Conservation (phyloP, 306 rosid genomes). For the Prunus fruticosa region DNA sequence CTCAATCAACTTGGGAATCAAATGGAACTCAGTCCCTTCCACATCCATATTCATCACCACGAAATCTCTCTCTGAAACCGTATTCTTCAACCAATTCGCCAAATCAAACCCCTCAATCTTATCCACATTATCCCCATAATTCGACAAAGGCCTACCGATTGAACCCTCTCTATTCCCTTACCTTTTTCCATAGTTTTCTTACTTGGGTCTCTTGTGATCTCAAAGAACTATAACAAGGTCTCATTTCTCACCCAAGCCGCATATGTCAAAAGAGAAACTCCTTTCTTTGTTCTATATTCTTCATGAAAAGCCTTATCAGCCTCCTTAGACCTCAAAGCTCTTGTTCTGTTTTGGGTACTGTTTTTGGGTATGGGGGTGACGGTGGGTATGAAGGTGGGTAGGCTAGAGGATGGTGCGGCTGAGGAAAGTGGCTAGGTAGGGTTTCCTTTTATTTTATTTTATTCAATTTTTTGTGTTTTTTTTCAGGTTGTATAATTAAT, state of each 20-base stretch:
- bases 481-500: too few relatives aligned
- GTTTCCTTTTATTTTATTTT: too few relatives aligned
- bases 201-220: conserved; percentile 47
- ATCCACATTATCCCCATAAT: conserved; percentile 46
- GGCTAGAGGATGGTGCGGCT: too few relatives aligned
- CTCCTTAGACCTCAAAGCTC: conserved; percentile 51
- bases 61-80: conserved; percentile 37
- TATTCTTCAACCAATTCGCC: conserved; percentile 45
- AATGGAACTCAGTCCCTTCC: conserved; percentile 62
- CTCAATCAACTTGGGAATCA: conserved; percentile 58
- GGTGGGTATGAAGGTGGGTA: too few relatives aligned
- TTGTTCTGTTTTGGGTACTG: conserved; percentile 58
- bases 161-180: conserved; percentile 52
- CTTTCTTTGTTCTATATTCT: conserved; percentile 37
- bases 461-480: too few relatives aligned
- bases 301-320: conserved; percentile 50
- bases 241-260: conserved; percentile 70
- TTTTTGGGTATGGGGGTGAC: background rate
- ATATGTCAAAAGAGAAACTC: conserved; percentile 43
- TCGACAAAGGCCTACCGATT: conserved; percentile 41
- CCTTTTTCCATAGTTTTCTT: conserved; percentile 29
- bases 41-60: conserved; percentile 70
- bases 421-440: too few relatives aligned
- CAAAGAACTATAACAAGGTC: conserved; percentile 45
- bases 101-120: conserved; percentile 58